Evolutionary conservation across 176 grass and related monocot species (phyloP).

Genomic region (Triticum aestivum): IWGSC_CS_RefSeq_v2.1 NC_057813.1:644884449-644884948

Average conservation of each 20-base stretch:
- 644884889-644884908: constrained; percentile 91
- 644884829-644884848: constrained; percentile 82
- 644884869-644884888: constrained; percentile 99
- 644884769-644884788: constrained; percentile 95
- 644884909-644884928: constrained; percentile 88
- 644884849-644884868: constrained; percentile 88
- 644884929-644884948: constrained; percentile 91
- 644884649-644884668: constrained; percentile 60
- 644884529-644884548: constrained; percentile 42
- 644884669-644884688: constrained; percentile 55
- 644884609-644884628: constrained; percentile 68
- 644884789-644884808: constrained; percentile 91
- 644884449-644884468: neutral
- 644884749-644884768: constrained; percentile 96
- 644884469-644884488: constrained; percentile 21
- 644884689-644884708: constrained; percentile 89
- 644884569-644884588: constrained; percentile 58
- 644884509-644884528: constrained; percentile 51
- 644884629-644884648: constrained; percentile 83
- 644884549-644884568: constrained; percentile 34
- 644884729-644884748: constrained; percentile 91
- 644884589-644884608: constrained; percentile 63
- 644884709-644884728: constrained; percentile 99
- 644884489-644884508: constrained; percentile 72
- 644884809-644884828: constrained; percentile 94